Evolutionary conservation across 768 basidiomycete genomes (phyloP).

Genomic region (Pulveroboletus sp.): DNA sequence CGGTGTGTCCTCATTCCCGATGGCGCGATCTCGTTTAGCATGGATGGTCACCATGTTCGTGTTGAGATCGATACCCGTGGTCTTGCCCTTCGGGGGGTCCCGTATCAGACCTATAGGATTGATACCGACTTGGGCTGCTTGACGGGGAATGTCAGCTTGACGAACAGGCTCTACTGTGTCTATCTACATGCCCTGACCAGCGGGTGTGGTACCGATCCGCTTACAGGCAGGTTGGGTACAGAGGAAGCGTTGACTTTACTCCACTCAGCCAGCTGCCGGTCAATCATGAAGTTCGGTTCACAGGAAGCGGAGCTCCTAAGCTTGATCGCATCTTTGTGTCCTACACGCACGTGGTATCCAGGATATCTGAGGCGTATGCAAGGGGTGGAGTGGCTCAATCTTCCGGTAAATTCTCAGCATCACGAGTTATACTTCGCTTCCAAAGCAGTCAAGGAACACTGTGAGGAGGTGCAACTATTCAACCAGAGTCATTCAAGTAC

Average conservation of each 20-base stretch:
- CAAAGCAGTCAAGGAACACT: constrained; percentile 28
- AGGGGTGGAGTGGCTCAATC: constrained; percentile 29
- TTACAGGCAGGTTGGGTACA: constrained; percentile 40
- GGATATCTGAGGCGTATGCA: constrained; percentile 36
- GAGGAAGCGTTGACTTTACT: constrained; percentile 42
- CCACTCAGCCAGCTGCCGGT: constrained; percentile 33
- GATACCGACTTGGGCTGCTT: constrained; percentile 30
- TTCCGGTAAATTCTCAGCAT: constrained; percentile 29
- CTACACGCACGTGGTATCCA: constrained; percentile 37
- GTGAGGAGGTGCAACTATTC: constrained; percentile 12
- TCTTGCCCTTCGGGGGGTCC: neutral
- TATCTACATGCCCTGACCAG: constrained; percentile 45
- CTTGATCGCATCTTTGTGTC: constrained; percentile 32
- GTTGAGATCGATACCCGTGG: constrained; percentile 7
- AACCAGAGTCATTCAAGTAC: neutral
- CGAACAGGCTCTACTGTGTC: constrained; percentile 32
- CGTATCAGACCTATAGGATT: constrained; percentile 29
- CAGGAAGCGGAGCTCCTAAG: constrained; percentile 31
- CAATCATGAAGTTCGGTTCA: constrained; percentile 35
- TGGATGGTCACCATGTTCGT: constrained; percentile 14
- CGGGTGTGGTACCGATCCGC: constrained; percentile 39
- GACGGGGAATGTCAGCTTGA: constrained; percentile 22
- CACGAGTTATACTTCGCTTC: constrained; percentile 23
- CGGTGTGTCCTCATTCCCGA: constrained; percentile 38
- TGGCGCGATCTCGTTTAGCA: constrained; percentile 21